Evolutionary conservation across 1,284 basidiomycete species (phyloP).

Genomic region (Coniferiporia sulphurascens): DNA sequence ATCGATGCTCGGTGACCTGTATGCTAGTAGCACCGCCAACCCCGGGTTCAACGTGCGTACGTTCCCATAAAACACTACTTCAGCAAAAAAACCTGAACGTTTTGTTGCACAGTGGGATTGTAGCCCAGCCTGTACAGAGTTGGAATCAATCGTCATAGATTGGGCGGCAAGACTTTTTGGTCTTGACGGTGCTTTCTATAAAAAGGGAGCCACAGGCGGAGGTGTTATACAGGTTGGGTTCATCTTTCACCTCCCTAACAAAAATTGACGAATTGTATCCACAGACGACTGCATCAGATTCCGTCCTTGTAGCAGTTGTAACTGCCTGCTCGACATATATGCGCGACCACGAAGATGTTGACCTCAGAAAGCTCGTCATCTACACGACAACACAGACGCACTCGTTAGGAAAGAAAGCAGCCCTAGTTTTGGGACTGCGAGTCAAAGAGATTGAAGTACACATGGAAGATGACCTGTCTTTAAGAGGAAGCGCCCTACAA

Average conservation of each 20-base stretch:
- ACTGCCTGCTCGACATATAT: slow-evolving; percentile 69
- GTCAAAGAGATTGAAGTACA: slow-evolving; percentile 73
- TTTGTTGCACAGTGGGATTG: slow-evolving; percentile 69
- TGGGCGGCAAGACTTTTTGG: slow-evolving; percentile 88
- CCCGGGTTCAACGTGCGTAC: slow-evolving; percentile 85
- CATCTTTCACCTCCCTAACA: background rate
- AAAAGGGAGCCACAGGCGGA: slow-evolving; percentile 66
- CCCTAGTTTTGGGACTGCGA: slow-evolving; percentile 73
- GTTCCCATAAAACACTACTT: background rate
- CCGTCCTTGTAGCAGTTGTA: slow-evolving; percentile 73
- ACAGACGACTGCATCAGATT: slow-evolving; percentile 85
- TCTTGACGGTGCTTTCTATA: slow-evolving; percentile 61
- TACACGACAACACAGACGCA: slow-evolving; percentile 93
- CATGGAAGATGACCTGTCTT: slow-evolving; percentile 60
- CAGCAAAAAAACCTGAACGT: background rate
- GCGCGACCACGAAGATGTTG: slow-evolving; percentile 41
- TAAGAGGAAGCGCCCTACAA: slow-evolving; percentile 64
- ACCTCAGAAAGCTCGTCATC: slow-evolving; percentile 69
- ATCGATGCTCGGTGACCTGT: slow-evolving; percentile 83
- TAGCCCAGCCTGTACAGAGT: slow-evolving; percentile 89
- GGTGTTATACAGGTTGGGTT: slow-evolving; percentile 75
- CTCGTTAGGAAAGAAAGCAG: slow-evolving; percentile 82
- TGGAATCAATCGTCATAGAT: slow-evolving; percentile 87
- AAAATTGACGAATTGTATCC: background rate
- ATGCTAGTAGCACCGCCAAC: slow-evolving; percentile 70